Conservation (phyloP, 2,329 filamentous ascomycete species). For the Taxawa tesnikishii region DNA sequence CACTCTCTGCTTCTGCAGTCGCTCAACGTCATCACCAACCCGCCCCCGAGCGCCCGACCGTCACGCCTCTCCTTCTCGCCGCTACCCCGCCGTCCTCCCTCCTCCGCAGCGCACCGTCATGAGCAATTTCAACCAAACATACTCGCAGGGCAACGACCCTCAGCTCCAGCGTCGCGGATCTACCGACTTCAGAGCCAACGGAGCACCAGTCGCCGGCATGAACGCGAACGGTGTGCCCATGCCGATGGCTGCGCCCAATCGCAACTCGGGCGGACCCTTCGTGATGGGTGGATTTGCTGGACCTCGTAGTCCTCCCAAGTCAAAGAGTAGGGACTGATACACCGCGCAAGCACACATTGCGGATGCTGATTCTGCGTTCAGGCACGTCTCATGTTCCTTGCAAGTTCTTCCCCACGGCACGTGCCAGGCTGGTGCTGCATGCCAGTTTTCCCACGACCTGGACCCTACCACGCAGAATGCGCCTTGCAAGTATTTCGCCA, state of each 20-base stretch:
- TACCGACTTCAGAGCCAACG: neutral
- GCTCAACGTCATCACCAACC: too few relatives aligned
- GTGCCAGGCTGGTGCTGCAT: conserved; percentile 91
- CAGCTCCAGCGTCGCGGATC: neutral
- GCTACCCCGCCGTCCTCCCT: too few relatives aligned
- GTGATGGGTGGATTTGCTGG: conserved; percentile 7
- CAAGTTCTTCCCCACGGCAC: conserved; percentile 96
- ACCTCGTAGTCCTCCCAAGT: conserved; percentile 35
- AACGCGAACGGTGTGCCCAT: conserved; percentile 1
- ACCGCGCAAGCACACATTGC: neutral
- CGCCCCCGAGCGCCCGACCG: too few relatives aligned
- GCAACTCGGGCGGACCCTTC: conserved; percentile 19
- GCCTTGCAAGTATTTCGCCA: conserved; percentile 96
- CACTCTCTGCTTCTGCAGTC: too few relatives aligned
- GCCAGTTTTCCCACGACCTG: conserved; percentile 90
- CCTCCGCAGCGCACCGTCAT: too few relatives aligned
- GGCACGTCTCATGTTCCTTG: conserved; percentile 96
- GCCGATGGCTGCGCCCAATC: neutral
- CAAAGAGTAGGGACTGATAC: conserved; percentile 29
- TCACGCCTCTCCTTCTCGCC: too few relatives aligned
- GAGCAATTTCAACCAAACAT: neutral
- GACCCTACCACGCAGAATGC: conserved; percentile 74
- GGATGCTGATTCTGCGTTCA: conserved; percentile 26
- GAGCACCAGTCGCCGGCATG: neutral
- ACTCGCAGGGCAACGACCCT: too few relatives aligned